phyloP scores from a whole-genome alignment of 75 land plant species.

The Ceratopteris richardii region DNA sequence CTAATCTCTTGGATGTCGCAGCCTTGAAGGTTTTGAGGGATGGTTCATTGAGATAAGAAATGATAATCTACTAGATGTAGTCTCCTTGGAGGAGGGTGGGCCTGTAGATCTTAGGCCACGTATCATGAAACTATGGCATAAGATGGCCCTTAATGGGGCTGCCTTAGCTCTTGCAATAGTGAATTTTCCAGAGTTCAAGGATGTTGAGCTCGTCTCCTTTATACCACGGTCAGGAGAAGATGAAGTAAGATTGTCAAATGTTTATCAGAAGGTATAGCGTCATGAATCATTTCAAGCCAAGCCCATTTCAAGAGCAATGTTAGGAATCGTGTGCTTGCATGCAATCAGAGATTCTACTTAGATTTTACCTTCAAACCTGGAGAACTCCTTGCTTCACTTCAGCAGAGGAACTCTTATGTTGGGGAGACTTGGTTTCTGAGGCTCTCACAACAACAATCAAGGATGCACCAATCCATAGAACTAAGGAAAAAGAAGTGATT shows the following conservation, averaged over 20 bases:
- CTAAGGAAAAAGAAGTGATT: not conserved
- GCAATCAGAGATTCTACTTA: conserved; percentile 60
- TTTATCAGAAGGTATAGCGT: conserved; percentile 37
- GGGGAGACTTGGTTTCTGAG: conserved; percentile 59
- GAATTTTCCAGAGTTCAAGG: conserved; percentile 71
- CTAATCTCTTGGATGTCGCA: conserved; percentile 77
- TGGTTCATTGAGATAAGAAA: conserved; percentile 74
- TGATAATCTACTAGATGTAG: conserved; percentile 90
- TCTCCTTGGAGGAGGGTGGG: conserved; percentile 77
- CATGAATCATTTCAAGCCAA: conserved; percentile 28
- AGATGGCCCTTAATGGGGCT: conserved; percentile 84
- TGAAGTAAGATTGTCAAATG: conserved; percentile 49
- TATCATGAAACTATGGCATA: conserved; percentile 54
- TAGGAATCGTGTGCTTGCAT: conserved; percentile 60
- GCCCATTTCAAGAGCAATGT: conserved; percentile 48
- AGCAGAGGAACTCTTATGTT: conserved; percentile 47
- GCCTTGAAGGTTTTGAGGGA: conserved; percentile 68
- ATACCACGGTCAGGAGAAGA: too few relatives aligned
- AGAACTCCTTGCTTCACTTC: conserved; percentile 48
- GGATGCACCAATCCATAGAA: not conserved
- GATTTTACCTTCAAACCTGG: conserved; percentile 46
- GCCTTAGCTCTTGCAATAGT: conserved; percentile 78
- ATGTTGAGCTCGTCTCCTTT: conserved; percentile 91
- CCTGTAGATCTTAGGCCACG: conserved; percentile 59
- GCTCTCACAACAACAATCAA: conserved; percentile 31